Conservation (phyloP, 2,329 filamentous ascomycete genomes). For the Neocatenulostroma microsporum region DNA sequence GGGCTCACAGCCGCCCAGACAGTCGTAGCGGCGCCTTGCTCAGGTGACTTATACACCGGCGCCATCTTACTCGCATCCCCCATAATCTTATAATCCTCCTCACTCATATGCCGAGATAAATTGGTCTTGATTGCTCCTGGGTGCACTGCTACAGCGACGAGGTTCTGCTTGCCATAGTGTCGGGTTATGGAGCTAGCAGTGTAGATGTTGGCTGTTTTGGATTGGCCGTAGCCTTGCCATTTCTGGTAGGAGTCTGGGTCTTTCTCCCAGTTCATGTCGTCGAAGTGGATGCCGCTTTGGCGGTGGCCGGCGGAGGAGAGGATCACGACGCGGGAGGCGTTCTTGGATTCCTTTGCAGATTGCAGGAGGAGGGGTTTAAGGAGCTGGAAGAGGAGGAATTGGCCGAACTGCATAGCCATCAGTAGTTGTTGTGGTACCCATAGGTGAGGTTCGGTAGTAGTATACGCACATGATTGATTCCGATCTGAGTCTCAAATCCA, state of each 20-base stretch:
- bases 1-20: constrained; percentile 38
- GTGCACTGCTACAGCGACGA: constrained; percentile 41
- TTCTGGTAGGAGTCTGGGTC: constrained; percentile 15
- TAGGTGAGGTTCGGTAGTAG: no score
- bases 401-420: no score
- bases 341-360: constrained; percentile 17
- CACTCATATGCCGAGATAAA: constrained; percentile 10
- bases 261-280: constrained; percentile 27
- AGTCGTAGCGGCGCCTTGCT: constrained; percentile 46
- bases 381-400: constrained; percentile 49
- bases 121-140: constrained; percentile 37
- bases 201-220: constrained; percentile 47
- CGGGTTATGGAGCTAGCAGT: constrained; percentile 47
- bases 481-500: constrained; percentile 46
- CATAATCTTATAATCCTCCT: no score
- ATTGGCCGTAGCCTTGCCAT: constrained; percentile 38
- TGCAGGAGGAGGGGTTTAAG: constrained; percentile 39
- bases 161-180: constrained; percentile 36
- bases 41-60: constrained; percentile 21
- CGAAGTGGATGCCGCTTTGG: constrained; percentile 16
- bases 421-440: no score
- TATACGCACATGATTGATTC: constrained; percentile 48
- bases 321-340: constrained; percentile 32
- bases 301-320: constrained; percentile 40
- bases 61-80: no score